Evolutionary conservation across 2,329 filamentous ascomycete genomes (phyloP).

Genomic region (Colletotrichum cereale): DNA sequence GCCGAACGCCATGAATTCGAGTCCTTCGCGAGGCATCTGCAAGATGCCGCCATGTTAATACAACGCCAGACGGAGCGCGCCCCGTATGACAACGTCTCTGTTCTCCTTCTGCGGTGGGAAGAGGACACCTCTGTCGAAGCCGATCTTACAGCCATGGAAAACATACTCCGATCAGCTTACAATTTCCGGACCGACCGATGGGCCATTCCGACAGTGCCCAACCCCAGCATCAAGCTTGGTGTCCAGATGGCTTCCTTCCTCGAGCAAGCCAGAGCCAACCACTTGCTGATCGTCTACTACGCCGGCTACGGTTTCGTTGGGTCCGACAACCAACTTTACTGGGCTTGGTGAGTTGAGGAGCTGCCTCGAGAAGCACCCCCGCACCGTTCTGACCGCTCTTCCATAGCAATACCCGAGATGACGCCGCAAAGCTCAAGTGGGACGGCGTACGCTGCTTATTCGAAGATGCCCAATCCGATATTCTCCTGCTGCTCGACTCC

Average conservation of each 20-base stretch:
- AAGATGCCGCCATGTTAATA: conserved; percentile 77
- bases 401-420: conserved; percentile 66
- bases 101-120: conserved; percentile 73
- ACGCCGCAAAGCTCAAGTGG: conserved; percentile 74
- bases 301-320: conserved; percentile 71
- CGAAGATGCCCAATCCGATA: conserved; percentile 73
- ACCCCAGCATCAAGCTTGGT: conserved; percentile 72
- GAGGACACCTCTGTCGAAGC: conserved; percentile 67
- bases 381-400: conserved; percentile 51
- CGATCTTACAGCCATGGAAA: conserved; percentile 67
- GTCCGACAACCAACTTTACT: conserved; percentile 72
- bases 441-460: conserved; percentile 72
- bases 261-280: conserved; percentile 67
- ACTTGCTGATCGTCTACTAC: conserved; percentile 75
- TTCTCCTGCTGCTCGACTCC: conserved; percentile 73
- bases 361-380: background rate
- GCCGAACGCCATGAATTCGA: conserved; percentile 73
- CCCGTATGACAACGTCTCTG: conserved; percentile 70
- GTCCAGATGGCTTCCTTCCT: conserved; percentile 71
- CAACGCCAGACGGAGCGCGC: conserved; percentile 71
- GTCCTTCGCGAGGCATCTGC: conserved; percentile 74
- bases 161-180: conserved; percentile 70
- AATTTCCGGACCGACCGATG: conserved; percentile 71
- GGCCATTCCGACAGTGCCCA: conserved; percentile 70
- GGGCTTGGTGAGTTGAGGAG: conserved; percentile 69